phyloP scores from a whole-genome alignment of 2,329 filamentous ascomycete genomes.

The Ceratocystis harringtonii region DNA sequence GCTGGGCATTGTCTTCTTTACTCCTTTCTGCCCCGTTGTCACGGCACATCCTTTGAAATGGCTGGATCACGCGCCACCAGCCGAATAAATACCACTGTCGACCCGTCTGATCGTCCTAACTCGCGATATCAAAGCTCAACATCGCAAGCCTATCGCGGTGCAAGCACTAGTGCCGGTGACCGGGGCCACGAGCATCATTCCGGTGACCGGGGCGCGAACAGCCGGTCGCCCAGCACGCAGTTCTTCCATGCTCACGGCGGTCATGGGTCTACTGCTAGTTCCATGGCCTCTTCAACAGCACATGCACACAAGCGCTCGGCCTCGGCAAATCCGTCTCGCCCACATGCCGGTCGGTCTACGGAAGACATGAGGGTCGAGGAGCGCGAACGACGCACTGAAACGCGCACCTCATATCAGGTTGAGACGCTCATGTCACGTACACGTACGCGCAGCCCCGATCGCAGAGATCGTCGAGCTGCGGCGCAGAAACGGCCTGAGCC shows the following conservation, averaged over 20 bases:
- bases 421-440: constrained; percentile 47
- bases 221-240: constrained; percentile 25
- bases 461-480: constrained; percentile 25
- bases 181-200: constrained; percentile 21
- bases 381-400: constrained; percentile 41
- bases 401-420: constrained; percentile 41
- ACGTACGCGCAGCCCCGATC: constrained; percentile 44
- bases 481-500: constrained; percentile 29
- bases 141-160: constrained; percentile 24
- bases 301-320: constrained; percentile 41
- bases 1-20: too few relatives aligned
- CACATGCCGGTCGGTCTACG: constrained; percentile 25
- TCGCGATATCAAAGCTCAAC: constrained; percentile 15
- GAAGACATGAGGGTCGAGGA: constrained; percentile 29
- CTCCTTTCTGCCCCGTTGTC: background rate
- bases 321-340: constrained; percentile 39
- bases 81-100: constrained; percentile 13
- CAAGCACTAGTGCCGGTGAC: background rate
- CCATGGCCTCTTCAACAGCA: background rate
- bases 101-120: constrained; percentile 9
- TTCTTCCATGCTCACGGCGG: constrained; percentile 11
- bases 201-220: constrained; percentile 21
- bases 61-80: constrained; percentile 17
- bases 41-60: constrained; percentile 11
- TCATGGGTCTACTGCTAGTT: background rate